Evolutionary conservation across 257 asterid genomes (phyloP).

Genomic region (Osmanthus fragrans): DNA sequence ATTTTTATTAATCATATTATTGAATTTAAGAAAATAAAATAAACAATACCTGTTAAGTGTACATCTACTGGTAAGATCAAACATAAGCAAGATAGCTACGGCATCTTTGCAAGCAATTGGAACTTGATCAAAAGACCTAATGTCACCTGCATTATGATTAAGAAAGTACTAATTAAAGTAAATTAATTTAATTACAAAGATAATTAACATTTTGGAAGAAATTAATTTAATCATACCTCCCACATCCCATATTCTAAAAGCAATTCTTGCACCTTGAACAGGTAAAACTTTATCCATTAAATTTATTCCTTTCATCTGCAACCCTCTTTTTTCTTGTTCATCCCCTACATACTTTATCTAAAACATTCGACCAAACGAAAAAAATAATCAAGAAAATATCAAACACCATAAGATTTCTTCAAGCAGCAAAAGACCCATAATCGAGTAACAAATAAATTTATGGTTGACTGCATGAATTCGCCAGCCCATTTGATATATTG

Average conservation of each 20-base stretch:
- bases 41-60: slow-evolving; percentile 60
- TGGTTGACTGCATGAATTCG: neutral
- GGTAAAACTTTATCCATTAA: slow-evolving; percentile 68
- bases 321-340: slow-evolving; percentile 59
- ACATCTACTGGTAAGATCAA: slow-evolving; percentile 81
- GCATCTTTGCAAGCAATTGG: slow-evolving; percentile 95
- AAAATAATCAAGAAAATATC: neutral
- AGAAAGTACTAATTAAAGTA: neutral
- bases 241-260: slow-evolving; percentile 88
- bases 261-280: slow-evolving; percentile 77
- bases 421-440: neutral
- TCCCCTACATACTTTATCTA: slow-evolving; percentile 86
- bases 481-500: neutral
- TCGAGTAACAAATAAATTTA: neutral
- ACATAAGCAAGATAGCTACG: slow-evolving; percentile 83
- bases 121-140: slow-evolving; percentile 65
- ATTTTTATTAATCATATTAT: too few relatives aligned
- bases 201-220: neutral
- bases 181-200: neutral
- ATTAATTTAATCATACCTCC: slow-evolving; percentile 50
- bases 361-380: neutral
- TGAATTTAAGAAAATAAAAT: neutral
- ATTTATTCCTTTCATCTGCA: slow-evolving; percentile 79
- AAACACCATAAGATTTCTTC: neutral
- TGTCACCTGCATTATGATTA: slow-evolving; percentile 49